Conservation (phyloP, 1,284 basidiomycete species). For the Ganoderma boninense region DNA sequence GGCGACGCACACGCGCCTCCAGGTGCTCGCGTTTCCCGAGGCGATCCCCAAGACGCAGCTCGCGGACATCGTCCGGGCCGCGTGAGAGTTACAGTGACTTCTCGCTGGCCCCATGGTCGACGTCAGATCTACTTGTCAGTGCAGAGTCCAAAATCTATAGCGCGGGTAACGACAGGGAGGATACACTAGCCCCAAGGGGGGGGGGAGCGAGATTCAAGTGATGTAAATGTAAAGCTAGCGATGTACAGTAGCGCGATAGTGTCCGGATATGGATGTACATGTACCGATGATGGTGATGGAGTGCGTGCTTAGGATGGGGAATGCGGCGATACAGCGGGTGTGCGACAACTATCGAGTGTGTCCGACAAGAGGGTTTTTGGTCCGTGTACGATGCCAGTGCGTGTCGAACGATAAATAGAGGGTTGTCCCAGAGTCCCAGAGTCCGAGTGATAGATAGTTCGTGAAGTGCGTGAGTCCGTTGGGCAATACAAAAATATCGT, state of each 20-base stretch:
- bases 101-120: no score
- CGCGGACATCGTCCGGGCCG: slow-evolving; percentile 48
- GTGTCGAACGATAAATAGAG: neutral
- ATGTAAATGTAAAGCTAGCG: neutral
- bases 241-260: neutral
- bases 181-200: neutral
- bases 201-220: no score
- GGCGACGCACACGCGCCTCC: slow-evolving; percentile 62
- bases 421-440: neutral
- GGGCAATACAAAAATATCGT: slow-evolving; percentile 14
- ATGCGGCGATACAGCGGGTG: slow-evolving; percentile 6
- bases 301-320: no score
- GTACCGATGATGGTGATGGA: neutral
- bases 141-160: neutral
- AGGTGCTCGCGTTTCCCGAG: slow-evolving; percentile 57
- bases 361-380: slow-evolving; percentile 6
- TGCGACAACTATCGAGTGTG: neutral
- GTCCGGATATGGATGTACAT: slow-evolving; percentile 3
- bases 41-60: slow-evolving; percentile 72
- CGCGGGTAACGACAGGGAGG: neutral
- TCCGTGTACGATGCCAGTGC: neutral
- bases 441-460: slow-evolving; percentile 1
- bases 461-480: slow-evolving; percentile 1
- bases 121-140: no score
- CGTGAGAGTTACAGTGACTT: neutral